phyloP scores from a whole-genome alignment of 805 yeast species.

The Isabelozyma rhagii region DNA sequence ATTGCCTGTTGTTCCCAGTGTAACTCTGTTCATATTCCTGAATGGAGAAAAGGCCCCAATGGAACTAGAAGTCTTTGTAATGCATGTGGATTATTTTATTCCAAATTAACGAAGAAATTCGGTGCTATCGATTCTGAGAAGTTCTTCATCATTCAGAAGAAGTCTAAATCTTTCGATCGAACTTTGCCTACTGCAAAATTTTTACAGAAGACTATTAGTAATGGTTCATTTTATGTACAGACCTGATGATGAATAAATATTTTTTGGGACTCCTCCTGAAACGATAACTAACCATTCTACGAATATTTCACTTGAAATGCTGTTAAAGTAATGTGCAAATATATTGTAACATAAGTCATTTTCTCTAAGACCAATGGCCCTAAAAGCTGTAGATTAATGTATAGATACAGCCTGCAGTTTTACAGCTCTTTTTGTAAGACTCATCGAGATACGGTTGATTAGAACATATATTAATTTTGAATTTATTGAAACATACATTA shows the following conservation, averaged over 20 bases:
- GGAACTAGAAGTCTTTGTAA: constrained; percentile 83
- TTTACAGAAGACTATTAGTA: neutral
- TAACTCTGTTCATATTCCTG: constrained; percentile 74
- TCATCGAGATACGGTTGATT: no score
- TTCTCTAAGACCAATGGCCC: no score
- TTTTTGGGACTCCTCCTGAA: no score
- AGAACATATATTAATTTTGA: no score
- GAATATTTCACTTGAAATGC: no score
- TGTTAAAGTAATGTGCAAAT: no score
- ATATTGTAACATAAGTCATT: no score
- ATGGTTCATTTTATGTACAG: neutral
- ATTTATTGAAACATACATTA: no score
- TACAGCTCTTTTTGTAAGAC: no score
- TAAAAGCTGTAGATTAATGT: no score
- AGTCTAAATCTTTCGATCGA: neutral
- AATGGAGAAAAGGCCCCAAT: constrained; percentile 89
- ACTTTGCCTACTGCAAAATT: neutral
- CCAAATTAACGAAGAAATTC: constrained; percentile 53
- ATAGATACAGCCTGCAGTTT: no score
- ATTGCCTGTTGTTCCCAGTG: constrained; percentile 50
- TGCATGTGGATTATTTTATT: constrained; percentile 83
- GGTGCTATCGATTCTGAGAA: constrained; percentile 42
- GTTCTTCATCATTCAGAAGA: constrained; percentile 23
- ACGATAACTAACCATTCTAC: no score
- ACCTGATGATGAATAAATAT: neutral